Base-by-base conservation (phyloP, 2,329 filamentous ascomycete genomes). In the Xylaria digitata region DNA sequence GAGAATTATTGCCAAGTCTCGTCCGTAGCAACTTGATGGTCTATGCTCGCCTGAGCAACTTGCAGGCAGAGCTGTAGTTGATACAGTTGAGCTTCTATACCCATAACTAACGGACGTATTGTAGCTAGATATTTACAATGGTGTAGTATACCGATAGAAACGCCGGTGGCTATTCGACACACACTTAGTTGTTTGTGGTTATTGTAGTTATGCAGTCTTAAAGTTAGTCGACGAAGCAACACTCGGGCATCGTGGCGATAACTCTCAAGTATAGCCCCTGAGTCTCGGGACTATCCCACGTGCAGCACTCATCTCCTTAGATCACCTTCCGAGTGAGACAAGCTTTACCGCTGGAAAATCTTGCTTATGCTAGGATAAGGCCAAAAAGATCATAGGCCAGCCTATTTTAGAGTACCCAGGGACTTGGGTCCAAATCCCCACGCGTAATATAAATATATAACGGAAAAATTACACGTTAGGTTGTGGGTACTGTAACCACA, bases 401-500 rank as follows among this genome's bases (percentile, higher is more conserved):
- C 19, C 46, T n/a, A 8, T 23, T n/a, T 21, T 59, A 7, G 50
- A 55, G 6, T 37, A 49, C 11, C 15, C 19, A 23, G 9, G 13
- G 30, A 21, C 17, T 3, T 23, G 43, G 78, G 67, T 54, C 68
- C 15, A 80, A 80, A 2, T 15, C 15, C 37, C 69, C 81, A 78
- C 67, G 63, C 66, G 4, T 69, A 71, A 48, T 40, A 40, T n/a
- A 60, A 26, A 15, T 78, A 80, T 67, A 26, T 2, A 17, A 74
- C 75, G 1, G 42, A 54, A 2, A 26, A 5, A 66, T 1, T 81
- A 80, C 70, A 30, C 19, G 1, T 61, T 59, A 1, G 65, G 60
- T 11, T 81, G 80, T 66, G 80, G 80, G 1, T 74, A 78, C 66
- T 81, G 79, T 73, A 74, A 76, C 60, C 75, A 75, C 6, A 42